Evolutionary conservation across 2,329 filamentous ascomycete species (phyloP).

Genomic region (Fusarium coffeatum): DNA sequence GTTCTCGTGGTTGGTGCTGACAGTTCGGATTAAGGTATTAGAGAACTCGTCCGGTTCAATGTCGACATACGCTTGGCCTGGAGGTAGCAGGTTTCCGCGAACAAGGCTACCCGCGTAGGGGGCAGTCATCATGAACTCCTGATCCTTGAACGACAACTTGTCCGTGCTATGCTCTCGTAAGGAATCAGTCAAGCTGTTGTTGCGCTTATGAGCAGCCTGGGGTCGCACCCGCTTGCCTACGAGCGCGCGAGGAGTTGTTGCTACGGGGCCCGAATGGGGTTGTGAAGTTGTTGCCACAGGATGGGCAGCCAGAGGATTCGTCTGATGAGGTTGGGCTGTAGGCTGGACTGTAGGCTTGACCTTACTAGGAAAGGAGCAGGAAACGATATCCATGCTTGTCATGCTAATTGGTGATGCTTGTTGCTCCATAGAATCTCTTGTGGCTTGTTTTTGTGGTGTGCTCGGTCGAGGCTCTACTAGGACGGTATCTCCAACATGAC

Average conservation of each 20-base stretch:
- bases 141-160: conserved; percentile 63
- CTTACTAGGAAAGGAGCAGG: conserved; percentile 72
- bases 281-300: conserved; percentile 65
- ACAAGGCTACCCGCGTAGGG: conserved; percentile 87
- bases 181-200: conserved; percentile 88
- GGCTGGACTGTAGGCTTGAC: conserved; percentile 49
- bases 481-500: conserved; percentile 60
- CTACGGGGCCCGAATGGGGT: conserved; percentile 62
- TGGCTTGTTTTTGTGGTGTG: conserved; percentile 58
- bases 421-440: conserved; percentile 38
- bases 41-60: conserved; percentile 65
- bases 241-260: conserved; percentile 68
- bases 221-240: conserved; percentile 70
- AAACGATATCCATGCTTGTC: conserved; percentile 70
- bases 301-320: conserved; percentile 63
- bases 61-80: conserved; percentile 83
- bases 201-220: conserved; percentile 75
- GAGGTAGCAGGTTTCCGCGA: conserved; percentile 85
- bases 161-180: conserved; percentile 74
- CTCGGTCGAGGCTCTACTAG: conserved; percentile 58
- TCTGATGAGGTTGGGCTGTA: conserved; percentile 51
- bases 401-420: conserved; percentile 66
- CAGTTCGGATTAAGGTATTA: conserved; percentile 64
- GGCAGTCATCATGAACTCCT: conserved; percentile 69
- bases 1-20: conserved; percentile 59